Base-by-base conservation (phyloP, 2,329 filamentous ascomycete genomes). In the Westerdykella aurantiaca region DNA sequence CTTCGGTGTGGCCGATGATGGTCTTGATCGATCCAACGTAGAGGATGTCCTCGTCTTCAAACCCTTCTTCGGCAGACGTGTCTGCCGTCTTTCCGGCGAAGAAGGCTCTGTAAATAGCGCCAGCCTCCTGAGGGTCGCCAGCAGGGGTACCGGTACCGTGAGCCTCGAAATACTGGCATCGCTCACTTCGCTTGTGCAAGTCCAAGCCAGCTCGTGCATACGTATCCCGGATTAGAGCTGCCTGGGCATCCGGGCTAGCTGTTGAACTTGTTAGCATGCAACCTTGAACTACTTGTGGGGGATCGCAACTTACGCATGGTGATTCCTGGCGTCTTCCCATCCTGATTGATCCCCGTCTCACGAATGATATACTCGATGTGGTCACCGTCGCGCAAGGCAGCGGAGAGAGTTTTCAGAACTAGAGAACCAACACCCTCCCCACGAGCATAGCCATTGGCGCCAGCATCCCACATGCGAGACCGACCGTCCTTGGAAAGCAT, bases 381-480 rank as follows among this genome's bases (percentile, higher is more conserved):
- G 51, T 83, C 78, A 9, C 77, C 76, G 51, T 79, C 76, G 4
- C 64, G 61, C 2, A 83, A 45, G 0, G 81, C 81, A 53, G 77
- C 72, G 6, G 65, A 62, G 0, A 83, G 64, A 1, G 68, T 71
- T 63, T 83, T 83, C 7, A 83, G 56, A 13, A 81, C 55, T 1
- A 83, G 51, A 10, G 76, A 71, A 0, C 72, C 78, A 16, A 78
- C 68, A 0, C 80, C 81, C 51, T 85, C 81, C 0, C 80, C 82
- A 17, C 81, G 71, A 0, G 75, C 79, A 54, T 84, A 85, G 0
- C 82, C 82, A 44, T 79, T 75, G 13, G 78, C 81, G 6, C 9
- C 2, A 2, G 25, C 5, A 39, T 55, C 50, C 49, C 53, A 68
- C 50, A 60, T 62, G 1, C 25, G n/a, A 3, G 34, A 49, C 5